Base-by-base conservation (phyloP, 306 rosid genomes). In the Rubus parviflorus region DNA sequence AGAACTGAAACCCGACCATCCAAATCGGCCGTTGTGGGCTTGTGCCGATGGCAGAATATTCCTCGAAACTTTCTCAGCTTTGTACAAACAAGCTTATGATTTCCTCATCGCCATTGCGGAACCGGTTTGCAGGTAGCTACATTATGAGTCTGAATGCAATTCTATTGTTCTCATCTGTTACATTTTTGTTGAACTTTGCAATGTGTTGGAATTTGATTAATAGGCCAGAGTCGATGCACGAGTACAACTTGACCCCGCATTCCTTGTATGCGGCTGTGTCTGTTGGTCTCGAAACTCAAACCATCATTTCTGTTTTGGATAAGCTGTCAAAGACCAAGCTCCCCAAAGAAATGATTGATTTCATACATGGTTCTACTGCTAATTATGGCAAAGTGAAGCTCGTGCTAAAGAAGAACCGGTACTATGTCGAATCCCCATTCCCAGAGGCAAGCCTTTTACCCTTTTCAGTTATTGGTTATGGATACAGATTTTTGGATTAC, bases 181-280 rank as follows among this genome's bases (percentile, higher is more conserved):
- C 58, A 8, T 4, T 45, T 45, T 47, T 57, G 49, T 8, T 4
- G 23, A 17, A 14, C 75, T 75, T 15, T 47, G 53, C 63, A 75
- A 47, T 37, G 20, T 54, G 12, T 72, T 41, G 8, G 66, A 25
- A 68, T 53, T 68, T 54, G 25, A 86, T 81, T 83, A 43, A 16
- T 82, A 95, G 98, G 93, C 97, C 97, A 0, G 98, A 95, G 80
- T 92, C 97, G 0, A 92, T 95, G 98, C 98, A 92, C 48, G 98
- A 95, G 46, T 92, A 95, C 81, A 95, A 92, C 76, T 90, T 95
- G 80, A 94, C 98, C 54, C 98, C 97, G 0, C 97, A 95, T 73
- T 95, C 97, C 0, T 77, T 95, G 79, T 92, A 94, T 82, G 97
- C 98, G 3, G 98, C 98, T 9, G 98, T 92, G 64, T 95, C 98